Base-by-base conservation (phyloP, 306 rosid genomes). In the Inga laurina region DNA sequence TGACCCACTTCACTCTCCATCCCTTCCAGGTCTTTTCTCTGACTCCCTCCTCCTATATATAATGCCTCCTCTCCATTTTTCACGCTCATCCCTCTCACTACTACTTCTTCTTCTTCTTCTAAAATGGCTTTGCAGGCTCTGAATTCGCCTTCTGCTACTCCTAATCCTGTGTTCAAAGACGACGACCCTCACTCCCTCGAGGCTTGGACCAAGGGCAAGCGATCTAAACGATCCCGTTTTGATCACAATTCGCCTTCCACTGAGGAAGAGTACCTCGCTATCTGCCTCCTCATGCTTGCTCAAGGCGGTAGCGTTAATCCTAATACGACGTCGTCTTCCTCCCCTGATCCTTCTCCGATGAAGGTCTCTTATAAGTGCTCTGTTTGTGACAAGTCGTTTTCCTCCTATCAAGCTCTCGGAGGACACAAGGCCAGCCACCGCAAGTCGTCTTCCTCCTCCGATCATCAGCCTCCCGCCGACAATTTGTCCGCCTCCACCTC, bases 381-480 rank as follows among this genome's bases (percentile, higher is more conserved):
- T 14, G 91, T 96, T 3, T 92, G 99, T 74, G 64, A 85, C 89
- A 96, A 91, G 79, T 91, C 91, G 0, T 96, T 96, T 32, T 35
- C 94, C 0, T 96, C 99, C 4, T 94, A 92, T 80, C 99, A 96
- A 44, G 99, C 99, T 19, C 90, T 94, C 16, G 99, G 98, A 4
- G 99, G 99, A 0, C 99, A 96, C 89, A 94, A 94, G 80, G 96
- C 99, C 24, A 96, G 98, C 65, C 99, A 96, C 86, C 94, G 99
- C 21, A 94, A 94, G 0, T 46, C 83, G 0, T 86, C 86, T 0
- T 87, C 85, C 7, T 2, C 70, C 37, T 44, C 86, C 37, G 10
- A 59, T 22, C 66, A 22, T 8, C 66, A 59, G 27, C 9, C 85
- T 7, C 11, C 76, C 24, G 32, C 54, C 69, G 51, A 78, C 81